These are phyloP conservation scores for Tolypocladium nubicola DNA, from an alignment of 2,329 filamentous ascomycete species.

Conservation along the genomic window DNA sequence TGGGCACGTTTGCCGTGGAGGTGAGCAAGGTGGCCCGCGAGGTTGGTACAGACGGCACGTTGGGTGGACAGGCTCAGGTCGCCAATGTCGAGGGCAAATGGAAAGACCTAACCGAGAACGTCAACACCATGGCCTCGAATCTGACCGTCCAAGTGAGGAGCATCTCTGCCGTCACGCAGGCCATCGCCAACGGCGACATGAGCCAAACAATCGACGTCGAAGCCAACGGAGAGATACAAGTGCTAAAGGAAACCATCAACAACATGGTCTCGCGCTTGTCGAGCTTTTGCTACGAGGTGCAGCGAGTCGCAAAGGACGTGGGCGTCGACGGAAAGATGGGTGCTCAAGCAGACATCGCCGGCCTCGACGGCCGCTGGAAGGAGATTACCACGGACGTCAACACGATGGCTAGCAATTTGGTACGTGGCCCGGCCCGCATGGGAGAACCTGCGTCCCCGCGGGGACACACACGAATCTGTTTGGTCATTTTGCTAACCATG, in stretches of 20 bases:
- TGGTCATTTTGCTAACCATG: constrained; percentile 15
- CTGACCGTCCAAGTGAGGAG: constrained; percentile 69
- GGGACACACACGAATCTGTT: neutral
- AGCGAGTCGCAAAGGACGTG: constrained; percentile 91
- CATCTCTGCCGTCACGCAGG: constrained; percentile 89
- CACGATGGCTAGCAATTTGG: constrained; percentile 68
- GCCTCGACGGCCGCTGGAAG: constrained; percentile 90
- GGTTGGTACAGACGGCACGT: constrained; percentile 89
- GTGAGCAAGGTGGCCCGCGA: constrained; percentile 93
- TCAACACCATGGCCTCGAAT: constrained; percentile 67
- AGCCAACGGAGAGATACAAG: constrained; percentile 87
- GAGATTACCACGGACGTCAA: constrained; percentile 97
- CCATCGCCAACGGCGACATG: constrained; percentile 92
- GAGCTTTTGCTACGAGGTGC: constrained; percentile 92
- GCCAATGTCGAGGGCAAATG: constrained; percentile 95
- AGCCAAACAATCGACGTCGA: constrained; percentile 93
- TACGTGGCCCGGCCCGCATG: constrained; percentile 19
- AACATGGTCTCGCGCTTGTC: constrained; percentile 96
- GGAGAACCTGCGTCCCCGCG: neutral
- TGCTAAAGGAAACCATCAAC: constrained; percentile 93
- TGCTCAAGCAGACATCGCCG: constrained; percentile 88
- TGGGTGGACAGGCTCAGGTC: constrained; percentile 87
- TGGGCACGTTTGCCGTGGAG: constrained; percentile 92
- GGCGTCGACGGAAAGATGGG: constrained; percentile 98
- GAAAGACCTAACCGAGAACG: constrained; percentile 90